phyloP scores from a whole-genome alignment of 2,329 filamentous ascomycete genomes.

The Scolecobasidium constrictum region DNA sequence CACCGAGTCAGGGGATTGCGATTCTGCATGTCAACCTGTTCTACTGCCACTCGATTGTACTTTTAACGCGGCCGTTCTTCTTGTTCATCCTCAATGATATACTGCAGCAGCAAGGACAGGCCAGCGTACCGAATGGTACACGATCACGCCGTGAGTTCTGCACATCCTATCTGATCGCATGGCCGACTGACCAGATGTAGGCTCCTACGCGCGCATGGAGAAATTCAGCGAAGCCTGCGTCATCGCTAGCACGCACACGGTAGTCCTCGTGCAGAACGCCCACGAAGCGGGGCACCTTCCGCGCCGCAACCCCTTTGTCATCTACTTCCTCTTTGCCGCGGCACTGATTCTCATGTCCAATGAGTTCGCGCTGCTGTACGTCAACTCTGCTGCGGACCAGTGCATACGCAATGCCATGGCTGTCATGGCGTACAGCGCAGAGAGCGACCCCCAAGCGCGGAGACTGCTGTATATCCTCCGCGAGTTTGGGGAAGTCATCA shows the following conservation, averaged over 20 bases:
- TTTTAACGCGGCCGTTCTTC: conserved; percentile 55
- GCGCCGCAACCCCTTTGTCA: conserved; percentile 27
- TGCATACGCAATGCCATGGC: conserved; percentile 26
- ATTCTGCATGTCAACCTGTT: conserved; percentile 53
- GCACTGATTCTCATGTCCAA: conserved; percentile 28
- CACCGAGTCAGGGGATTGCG: conserved; percentile 42
- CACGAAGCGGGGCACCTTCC: conserved; percentile 30
- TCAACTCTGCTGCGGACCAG: conserved; percentile 20
- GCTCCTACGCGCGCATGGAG: conserved; percentile 33
- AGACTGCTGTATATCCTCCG: conserved; percentile 26
- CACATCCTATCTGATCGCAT: too few species aligned
- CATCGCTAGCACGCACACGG: conserved; percentile 29
- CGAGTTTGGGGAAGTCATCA: conserved; percentile 27
- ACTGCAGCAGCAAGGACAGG: conserved; percentile 23
- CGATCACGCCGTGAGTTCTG: background rate
- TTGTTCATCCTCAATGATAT: conserved; percentile 42
- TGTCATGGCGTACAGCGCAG: conserved; percentile 29
- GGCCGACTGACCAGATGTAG: too few species aligned
- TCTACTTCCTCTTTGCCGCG: conserved; percentile 31
- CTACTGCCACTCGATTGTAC: conserved; percentile 51
- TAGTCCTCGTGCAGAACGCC: conserved; percentile 27
- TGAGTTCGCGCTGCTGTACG: conserved; percentile 27
- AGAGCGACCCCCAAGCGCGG: conserved; percentile 28
- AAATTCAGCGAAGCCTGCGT: conserved; percentile 33
- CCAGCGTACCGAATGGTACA: background rate